phyloP scores from a whole-genome alignment of 2,329 filamentous ascomycete species.

The Penicillium sp. region DNA sequence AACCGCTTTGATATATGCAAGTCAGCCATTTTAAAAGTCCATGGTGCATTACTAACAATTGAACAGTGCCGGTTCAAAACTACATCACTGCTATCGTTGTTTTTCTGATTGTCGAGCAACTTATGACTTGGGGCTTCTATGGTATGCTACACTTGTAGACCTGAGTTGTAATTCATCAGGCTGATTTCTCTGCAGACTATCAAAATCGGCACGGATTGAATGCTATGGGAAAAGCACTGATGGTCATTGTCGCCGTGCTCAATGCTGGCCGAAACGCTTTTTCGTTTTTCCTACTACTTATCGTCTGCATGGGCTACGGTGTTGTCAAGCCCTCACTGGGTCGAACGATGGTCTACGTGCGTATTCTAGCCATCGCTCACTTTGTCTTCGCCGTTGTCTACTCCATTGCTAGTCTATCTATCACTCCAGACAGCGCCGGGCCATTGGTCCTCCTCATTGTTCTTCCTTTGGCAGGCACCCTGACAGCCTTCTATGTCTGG shows the following conservation, averaged over 20 bases:
- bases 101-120: slow-evolving; percentile 92
- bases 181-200: slow-evolving; percentile 69
- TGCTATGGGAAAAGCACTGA: slow-evolving; percentile 77
- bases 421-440: slow-evolving; percentile 87
- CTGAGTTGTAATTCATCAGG: not conserved
- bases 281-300: slow-evolving; percentile 95
- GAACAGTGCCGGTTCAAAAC: slow-evolving; percentile 86
- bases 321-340: slow-evolving; percentile 94
- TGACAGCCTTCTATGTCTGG: slow-evolving; percentile 99
- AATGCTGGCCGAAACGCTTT: slow-evolving; percentile 96
- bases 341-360: slow-evolving; percentile 91
- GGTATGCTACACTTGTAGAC: slow-evolving; percentile 54
- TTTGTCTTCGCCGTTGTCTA: slow-evolving; percentile 96
- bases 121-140: slow-evolving; percentile 99
- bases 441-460: slow-evolving; percentile 92
- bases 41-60: slow-evolving; percentile 36
- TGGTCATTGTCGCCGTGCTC: slow-evolving; percentile 88
- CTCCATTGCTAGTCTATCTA: slow-evolving; percentile 82
- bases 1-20: slow-evolving; percentile 86
- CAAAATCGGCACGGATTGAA: slow-evolving; percentile 89
- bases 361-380: slow-evolving; percentile 86
- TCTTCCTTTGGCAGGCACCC: slow-evolving; percentile 83
- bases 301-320: slow-evolving; percentile 99
- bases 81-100: slow-evolving; percentile 97
- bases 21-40: slow-evolving; percentile 27